Evolutionary conservation across 1,284 basidiomycete species (phyloP).

Genomic region (Austroboletus novae-zelandiae): DNA sequence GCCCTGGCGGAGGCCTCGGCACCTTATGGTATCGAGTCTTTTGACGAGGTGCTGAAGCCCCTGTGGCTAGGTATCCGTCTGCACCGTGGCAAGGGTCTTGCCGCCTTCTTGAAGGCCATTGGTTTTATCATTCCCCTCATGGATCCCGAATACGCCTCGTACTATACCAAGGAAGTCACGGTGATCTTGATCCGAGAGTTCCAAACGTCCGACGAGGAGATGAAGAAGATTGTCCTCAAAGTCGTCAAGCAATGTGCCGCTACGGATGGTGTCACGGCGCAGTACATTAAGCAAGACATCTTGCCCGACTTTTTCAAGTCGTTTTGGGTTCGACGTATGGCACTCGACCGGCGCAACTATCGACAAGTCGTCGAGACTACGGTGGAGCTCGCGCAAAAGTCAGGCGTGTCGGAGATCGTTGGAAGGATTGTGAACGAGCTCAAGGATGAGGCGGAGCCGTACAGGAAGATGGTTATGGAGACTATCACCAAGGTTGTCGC

Average conservation of each 20-base stretch:
- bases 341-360: slow-evolving; percentile 94
- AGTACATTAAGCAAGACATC: slow-evolving; percentile 96
- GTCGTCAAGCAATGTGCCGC: slow-evolving; percentile 99
- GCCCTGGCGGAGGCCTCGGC: slow-evolving; percentile 96
- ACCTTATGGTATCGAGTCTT: slow-evolving; percentile 99
- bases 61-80: slow-evolving; percentile 98
- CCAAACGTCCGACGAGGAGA: slow-evolving; percentile 99
- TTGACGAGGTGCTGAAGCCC: slow-evolving; percentile 97
- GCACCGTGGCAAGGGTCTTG: slow-evolving; percentile 96
- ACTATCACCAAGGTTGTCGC: slow-evolving; percentile 97
- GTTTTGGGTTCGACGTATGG: slow-evolving; percentile 98
- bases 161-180: slow-evolving; percentile 97
- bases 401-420: slow-evolving; percentile 95
- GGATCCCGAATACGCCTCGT: slow-evolving; percentile 98
- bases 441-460: slow-evolving; percentile 96
- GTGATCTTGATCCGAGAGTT: slow-evolving; percentile 99
- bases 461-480: slow-evolving; percentile 99
- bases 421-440: slow-evolving; percentile 94
- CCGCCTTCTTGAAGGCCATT: slow-evolving; percentile 98
- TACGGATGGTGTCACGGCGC: slow-evolving; percentile 93
- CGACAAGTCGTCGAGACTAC: slow-evolving; percentile 98
- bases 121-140: slow-evolving; percentile 99
- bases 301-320: slow-evolving; percentile 99
- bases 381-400: slow-evolving; percentile 95
- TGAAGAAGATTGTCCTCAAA: slow-evolving; percentile 99